These are phyloP conservation scores for Flaveria sonorensis DNA, from an alignment of 129 eudicot genomes.

Conservation along the genomic window DNA sequence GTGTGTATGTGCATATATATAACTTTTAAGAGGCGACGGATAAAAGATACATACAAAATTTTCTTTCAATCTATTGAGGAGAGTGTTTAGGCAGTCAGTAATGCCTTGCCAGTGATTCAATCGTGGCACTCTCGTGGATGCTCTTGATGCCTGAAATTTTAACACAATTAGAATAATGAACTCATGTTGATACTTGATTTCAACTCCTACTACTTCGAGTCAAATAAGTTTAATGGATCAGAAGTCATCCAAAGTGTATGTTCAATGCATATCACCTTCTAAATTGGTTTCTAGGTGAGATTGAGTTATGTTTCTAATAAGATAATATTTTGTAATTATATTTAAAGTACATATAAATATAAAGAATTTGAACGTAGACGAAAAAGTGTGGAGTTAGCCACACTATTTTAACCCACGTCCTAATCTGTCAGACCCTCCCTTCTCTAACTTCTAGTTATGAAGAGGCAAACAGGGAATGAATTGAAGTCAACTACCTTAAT, in stretches of 20 bases:
- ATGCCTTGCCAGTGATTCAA: conserved; percentile 96
- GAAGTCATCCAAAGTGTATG: not conserved
- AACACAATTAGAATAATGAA: not conserved
- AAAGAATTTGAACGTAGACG: too few species aligned
- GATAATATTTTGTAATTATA: too few species aligned
- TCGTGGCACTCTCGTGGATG: conserved; percentile 77
- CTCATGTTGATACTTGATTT: conserved; percentile 3
- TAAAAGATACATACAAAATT: conserved; percentile 55
- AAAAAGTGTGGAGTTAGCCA: too few species aligned
- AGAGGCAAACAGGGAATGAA: too few species aligned
- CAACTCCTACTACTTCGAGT: not conserved
- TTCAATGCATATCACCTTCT: not conserved
- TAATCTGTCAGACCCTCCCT: too few species aligned
- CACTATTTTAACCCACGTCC: too few species aligned
- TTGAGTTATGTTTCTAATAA: too few species aligned
- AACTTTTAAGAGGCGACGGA: too few species aligned
- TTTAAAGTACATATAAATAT: too few species aligned
- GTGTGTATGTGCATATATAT: too few species aligned
- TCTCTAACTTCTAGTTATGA: too few species aligned
- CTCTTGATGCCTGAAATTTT: conserved; percentile 73
- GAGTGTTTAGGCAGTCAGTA: conserved; percentile 70
- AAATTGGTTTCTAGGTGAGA: too few species aligned
- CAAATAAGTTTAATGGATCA: not conserved
- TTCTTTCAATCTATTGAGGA: conserved; percentile 78
- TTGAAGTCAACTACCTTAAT: conserved; percentile 57